Conservation (phyloP, 2,329 filamentous ascomycete species). For the Xylariaceae sp. region DNA sequence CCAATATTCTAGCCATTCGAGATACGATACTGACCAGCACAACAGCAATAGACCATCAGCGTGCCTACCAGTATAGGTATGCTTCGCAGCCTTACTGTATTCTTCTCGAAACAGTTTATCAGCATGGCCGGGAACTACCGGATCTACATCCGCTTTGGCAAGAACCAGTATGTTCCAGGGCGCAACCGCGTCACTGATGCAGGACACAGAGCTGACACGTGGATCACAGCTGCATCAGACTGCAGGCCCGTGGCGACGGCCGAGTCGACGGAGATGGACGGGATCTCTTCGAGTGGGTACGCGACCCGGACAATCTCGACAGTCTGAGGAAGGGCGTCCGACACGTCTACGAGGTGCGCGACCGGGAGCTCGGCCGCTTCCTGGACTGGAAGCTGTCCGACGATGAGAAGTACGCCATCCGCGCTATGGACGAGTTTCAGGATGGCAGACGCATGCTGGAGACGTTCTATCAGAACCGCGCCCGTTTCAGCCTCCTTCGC, state of each 20-base stretch:
- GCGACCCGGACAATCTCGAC: conserved; percentile 6
- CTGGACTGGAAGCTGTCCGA: conserved; percentile 3
- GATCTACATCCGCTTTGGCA: conserved; percentile 9
- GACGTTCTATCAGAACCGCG: neutral
- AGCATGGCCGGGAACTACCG: conserved; percentile 5
- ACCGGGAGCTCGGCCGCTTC: conserved; percentile 5
- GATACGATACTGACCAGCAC: neutral
- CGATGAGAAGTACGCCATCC: too few species aligned
- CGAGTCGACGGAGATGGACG: conserved; percentile 3
- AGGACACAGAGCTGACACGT: neutral
- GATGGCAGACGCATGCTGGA: conserved; percentile 4
- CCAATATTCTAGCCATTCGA: neutral
- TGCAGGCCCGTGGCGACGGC: conserved; percentile 5
- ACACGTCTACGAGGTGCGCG: conserved; percentile 8
- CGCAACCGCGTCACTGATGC: neutral
- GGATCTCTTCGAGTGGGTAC: conserved; percentile 11
- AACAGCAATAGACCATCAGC: neutral
- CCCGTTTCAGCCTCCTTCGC: conserved; percentile 1
- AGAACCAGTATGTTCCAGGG: conserved; percentile 3
- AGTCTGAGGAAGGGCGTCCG: conserved; percentile 7
- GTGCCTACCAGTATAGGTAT: too few species aligned
- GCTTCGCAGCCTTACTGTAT: too few species aligned
- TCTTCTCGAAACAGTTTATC: too few species aligned
- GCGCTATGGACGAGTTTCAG: neutral
- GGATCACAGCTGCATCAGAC: conserved; percentile 7